A percentile compares a stretch with the other conserved stretches of the same genome.
phyloP scores from a whole-genome alignment of 2,329 filamentous ascomycete genomes.

The Neonectria punicea region DNA sequence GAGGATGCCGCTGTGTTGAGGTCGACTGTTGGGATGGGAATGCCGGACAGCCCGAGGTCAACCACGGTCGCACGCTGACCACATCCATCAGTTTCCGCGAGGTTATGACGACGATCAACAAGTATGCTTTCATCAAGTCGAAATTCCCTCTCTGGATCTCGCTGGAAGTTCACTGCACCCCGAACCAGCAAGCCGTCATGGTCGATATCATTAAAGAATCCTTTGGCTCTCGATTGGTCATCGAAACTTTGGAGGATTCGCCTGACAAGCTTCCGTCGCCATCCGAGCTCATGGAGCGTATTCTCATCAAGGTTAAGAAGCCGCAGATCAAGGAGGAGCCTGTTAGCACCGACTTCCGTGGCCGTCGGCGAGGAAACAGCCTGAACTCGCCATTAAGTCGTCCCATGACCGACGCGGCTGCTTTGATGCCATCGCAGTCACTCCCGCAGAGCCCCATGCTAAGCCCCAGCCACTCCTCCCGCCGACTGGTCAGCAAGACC shows the following conservation, averaged over 20 bases:
- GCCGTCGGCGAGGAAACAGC: slow-evolving; percentile 72
- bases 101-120: slow-evolving; percentile 91
- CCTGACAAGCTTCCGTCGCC: slow-evolving; percentile 81
- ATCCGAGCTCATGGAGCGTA: slow-evolving; percentile 82
- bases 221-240: slow-evolving; percentile 83
- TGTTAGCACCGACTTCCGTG: slow-evolving; percentile 46
- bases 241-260: slow-evolving; percentile 77
- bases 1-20: slow-evolving; percentile 94
- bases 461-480: slow-evolving; percentile 62
- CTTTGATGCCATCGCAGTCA: slow-evolving; percentile 59
- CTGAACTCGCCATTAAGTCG: slow-evolving; percentile 74
- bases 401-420: slow-evolving; percentile 67
- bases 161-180: slow-evolving; percentile 92
- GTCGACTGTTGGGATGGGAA: slow-evolving; percentile 98
- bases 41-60: slow-evolving; percentile 88
- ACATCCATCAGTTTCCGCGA: slow-evolving; percentile 90
- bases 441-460: slow-evolving; percentile 66
- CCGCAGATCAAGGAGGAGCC: slow-evolving; percentile 61
- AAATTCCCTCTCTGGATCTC: slow-evolving; percentile 92
- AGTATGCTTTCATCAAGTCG: slow-evolving; percentile 91
- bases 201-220: slow-evolving; percentile 86
- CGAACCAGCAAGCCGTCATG: slow-evolving; percentile 87
- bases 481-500: slow-evolving; percentile 59
- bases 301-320: slow-evolving; percentile 95
- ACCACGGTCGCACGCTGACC: slow-evolving; percentile 90